phyloP scores from a whole-genome alignment of 441 rosid genomes.

The Adansonia madagascariensis region DNA sequence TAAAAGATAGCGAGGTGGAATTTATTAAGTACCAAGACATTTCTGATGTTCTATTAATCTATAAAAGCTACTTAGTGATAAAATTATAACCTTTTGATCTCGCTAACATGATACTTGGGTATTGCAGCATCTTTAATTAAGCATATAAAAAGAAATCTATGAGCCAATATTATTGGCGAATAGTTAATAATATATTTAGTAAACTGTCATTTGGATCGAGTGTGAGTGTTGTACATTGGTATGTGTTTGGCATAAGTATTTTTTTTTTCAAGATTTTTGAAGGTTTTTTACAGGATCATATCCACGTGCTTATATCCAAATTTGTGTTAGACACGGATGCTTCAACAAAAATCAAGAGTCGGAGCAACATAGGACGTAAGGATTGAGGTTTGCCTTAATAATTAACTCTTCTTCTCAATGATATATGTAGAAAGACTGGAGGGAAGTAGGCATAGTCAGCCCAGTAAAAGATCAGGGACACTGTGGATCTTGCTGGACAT shows the following conservation, averaged over 20 bases:
- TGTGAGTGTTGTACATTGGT: too few relatives aligned
- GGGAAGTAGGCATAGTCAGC: conserved; percentile 79
- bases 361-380: too few relatives aligned
- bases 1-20: background rate
- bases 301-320: too few relatives aligned
- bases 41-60: background rate
- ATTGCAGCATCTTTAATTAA: background rate
- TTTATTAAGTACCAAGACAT: background rate
- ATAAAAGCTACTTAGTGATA: background rate
- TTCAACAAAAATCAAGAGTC: too few relatives aligned
- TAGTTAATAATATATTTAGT: too few relatives aligned
- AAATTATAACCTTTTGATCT: background rate
- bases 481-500: conserved; percentile 99
- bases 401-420: background rate
- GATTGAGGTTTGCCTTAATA: background rate
- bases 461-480: conserved; percentile 85
- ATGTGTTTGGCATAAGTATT: too few relatives aligned
- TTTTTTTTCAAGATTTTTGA: too few relatives aligned
- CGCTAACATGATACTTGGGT: background rate
- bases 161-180: background rate
- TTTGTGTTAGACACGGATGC: background rate
- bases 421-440: conserved; percentile 85
- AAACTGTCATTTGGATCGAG: too few relatives aligned
- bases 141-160: background rate
- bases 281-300: too few relatives aligned